phyloP scores from a whole-genome alignment of 257 asterid genomes.

The Misopates orontium region DNA sequence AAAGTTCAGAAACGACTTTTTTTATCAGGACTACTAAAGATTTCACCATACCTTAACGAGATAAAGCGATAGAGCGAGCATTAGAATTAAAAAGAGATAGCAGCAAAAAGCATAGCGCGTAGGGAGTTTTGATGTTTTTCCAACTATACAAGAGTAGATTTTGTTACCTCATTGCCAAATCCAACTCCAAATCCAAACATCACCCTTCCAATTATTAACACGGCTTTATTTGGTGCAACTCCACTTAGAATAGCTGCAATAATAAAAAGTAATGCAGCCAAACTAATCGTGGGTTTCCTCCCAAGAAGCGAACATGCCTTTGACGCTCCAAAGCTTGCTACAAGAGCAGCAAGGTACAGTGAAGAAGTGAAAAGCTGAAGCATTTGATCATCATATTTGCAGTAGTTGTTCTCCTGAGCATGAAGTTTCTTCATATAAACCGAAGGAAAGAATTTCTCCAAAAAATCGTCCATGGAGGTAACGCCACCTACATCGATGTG shows the following conservation, averaged over 20 bases:
- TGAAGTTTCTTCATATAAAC: background rate
- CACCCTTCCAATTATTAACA: slow-evolving; percentile 9
- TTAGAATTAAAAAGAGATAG: background rate
- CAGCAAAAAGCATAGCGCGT: no score
- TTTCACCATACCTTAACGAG: background rate
- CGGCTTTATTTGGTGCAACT: background rate
- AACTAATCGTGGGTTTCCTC: background rate
- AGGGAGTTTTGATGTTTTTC: no score
- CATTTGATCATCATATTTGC: background rate
- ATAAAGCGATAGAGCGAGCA: background rate
- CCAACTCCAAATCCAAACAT: slow-evolving; percentile 21
- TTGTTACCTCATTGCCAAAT: slow-evolving; percentile 17
- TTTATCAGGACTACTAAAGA: background rate
- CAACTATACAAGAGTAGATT: background rate
- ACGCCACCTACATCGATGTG: background rate
- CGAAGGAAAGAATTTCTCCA: background rate
- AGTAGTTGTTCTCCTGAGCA: background rate
- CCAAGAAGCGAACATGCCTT: background rate
- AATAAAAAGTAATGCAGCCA: slow-evolving; percentile 4
- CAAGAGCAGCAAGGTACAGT: background rate
- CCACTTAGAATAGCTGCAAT: slow-evolving; percentile 3
- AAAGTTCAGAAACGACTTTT: background rate
- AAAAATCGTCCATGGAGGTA: background rate
- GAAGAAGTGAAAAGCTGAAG: slow-evolving; percentile 7
- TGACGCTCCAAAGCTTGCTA: background rate